phyloP scores from a whole-genome alignment of 495 filamentous ascomycete species.

The Xylaria acuta region DNA sequence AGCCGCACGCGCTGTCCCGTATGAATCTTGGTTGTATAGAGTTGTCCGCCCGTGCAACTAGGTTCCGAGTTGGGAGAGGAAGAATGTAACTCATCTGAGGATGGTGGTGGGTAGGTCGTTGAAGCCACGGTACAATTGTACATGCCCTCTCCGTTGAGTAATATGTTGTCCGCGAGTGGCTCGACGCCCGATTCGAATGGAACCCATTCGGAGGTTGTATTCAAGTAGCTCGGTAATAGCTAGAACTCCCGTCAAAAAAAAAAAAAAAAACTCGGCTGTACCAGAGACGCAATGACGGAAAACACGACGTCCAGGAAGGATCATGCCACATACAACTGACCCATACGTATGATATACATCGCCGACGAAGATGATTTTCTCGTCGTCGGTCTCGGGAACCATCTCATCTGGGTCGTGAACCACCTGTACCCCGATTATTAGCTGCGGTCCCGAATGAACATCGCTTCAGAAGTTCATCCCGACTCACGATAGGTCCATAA shows the following conservation, averaged over 20 bases:
- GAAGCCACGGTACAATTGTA: slow-evolving; percentile 42
- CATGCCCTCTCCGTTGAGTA: slow-evolving; percentile 48
- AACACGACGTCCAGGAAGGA: not conserved
- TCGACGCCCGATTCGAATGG: slow-evolving; percentile 40
- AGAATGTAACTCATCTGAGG: not conserved
- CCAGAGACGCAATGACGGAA: not conserved
- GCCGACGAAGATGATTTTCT: slow-evolving; percentile 39
- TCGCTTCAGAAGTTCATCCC: not conserved
- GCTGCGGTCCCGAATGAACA: not conserved
- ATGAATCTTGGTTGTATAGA: slow-evolving; percentile 31
- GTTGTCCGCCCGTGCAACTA: slow-evolving; percentile 34
- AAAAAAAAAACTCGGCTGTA: too few relatives aligned
- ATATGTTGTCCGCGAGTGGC: slow-evolving; percentile 41
- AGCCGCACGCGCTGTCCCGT: slow-evolving; percentile 28
- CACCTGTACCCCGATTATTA: slow-evolving; percentile 24
- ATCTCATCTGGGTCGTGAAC: slow-evolving; percentile 38
- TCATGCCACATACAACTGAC: slow-evolving; percentile 29
- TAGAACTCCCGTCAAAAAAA: slow-evolving; percentile 11
- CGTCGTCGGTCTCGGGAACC: slow-evolving; percentile 35
- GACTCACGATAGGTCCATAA: slow-evolving; percentile 38
- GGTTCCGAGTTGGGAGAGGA: slow-evolving; percentile 14
- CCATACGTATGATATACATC: slow-evolving; percentile 42
- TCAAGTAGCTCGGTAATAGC: slow-evolving; percentile 37
- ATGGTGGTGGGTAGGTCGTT: slow-evolving; percentile 31
- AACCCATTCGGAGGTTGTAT: slow-evolving; percentile 40